Evolutionary conservation across 2,329 filamentous ascomycete genomes (phyloP).

Genomic region (Coleophoma crateriformis): DNA sequence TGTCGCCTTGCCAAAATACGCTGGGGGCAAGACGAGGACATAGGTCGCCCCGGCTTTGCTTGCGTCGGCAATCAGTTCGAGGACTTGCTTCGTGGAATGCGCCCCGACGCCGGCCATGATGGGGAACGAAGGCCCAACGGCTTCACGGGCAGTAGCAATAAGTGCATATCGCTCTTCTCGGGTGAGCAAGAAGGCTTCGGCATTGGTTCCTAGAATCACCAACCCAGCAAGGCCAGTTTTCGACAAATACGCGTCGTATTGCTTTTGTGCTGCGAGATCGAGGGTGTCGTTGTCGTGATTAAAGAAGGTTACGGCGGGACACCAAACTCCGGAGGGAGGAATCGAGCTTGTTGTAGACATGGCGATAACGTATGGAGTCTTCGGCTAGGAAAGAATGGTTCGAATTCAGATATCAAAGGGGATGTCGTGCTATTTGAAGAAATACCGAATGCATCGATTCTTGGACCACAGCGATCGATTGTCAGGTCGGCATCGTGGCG

Average conservation of each 20-base stretch:
- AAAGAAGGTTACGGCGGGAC: constrained; percentile 61
- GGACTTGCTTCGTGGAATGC: constrained; percentile 61
- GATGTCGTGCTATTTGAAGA: no score
- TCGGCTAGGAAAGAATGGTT: no score
- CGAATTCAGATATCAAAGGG: no score
- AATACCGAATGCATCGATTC: no score
- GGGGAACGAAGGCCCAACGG: constrained; percentile 42
- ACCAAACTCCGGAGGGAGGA: constrained; percentile 44
- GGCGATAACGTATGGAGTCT: no score
- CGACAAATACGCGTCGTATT: constrained; percentile 53
- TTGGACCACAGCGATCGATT: no score
- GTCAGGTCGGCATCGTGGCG: no score
- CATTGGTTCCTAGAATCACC: constrained; percentile 67
- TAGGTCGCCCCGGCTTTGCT: constrained; percentile 59
- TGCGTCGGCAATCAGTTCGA: constrained; percentile 61
- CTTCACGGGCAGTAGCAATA: constrained; percentile 54
- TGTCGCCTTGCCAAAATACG: constrained; percentile 51
- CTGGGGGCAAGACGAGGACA: constrained; percentile 62
- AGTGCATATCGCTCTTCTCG: constrained; percentile 59
- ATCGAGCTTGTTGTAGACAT: no score
- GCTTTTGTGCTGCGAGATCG: constrained; percentile 44
- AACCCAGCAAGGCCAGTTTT: constrained; percentile 60
- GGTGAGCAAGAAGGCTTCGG: constrained; percentile 66
- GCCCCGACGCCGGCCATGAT: constrained; percentile 67
- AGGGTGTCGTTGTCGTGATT: constrained; percentile 43